Conservation (phyloP, 169 alveolate species). For the Cryptosporidium ryanae region DNA sequence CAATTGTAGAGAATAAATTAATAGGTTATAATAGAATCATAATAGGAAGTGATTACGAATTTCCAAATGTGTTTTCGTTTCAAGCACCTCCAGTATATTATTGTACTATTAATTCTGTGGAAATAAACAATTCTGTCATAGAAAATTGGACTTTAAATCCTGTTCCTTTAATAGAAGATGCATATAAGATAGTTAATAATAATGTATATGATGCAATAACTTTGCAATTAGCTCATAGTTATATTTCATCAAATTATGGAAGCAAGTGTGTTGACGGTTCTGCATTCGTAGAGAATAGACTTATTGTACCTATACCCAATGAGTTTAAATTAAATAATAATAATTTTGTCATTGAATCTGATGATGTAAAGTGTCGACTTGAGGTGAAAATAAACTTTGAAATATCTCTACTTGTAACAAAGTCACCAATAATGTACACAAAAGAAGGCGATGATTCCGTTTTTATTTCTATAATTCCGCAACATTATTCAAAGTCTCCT, state of each 20-base stretch:
- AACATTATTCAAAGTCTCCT: constrained; percentile 11
- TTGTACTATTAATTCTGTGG: constrained; percentile 33
- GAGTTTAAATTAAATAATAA: neutral
- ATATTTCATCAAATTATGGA: constrained; percentile 44
- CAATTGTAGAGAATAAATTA: neutral
- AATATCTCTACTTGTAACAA: constrained; percentile 2
- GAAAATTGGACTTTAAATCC: constrained; percentile 59
- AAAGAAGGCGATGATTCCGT: constrained; percentile 21
- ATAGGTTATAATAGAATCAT: constrained; percentile 25
- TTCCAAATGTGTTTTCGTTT: constrained; percentile 24
- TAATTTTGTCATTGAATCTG: neutral
- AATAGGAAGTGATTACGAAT: constrained; percentile 13
- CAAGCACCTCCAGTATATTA: constrained; percentile 56
- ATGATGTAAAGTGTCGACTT: neutral
- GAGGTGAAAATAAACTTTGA: constrained; percentile 23
- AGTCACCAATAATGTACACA: constrained; percentile 35
- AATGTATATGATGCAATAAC: constrained; percentile 55
- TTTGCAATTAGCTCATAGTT: constrained; percentile 57
- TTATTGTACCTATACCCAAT: constrained; percentile 9
- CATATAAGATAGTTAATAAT: constrained; percentile 23
- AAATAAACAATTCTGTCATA: constrained; percentile 1
- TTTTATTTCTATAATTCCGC: constrained; percentile 19
- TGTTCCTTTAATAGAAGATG: constrained; percentile 39
- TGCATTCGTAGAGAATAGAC: constrained; percentile 16
- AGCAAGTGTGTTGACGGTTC: constrained; percentile 11